phyloP scores from a whole-genome alignment of 139 green algal species.

The Pseudopediastrum boryanum region DNA sequence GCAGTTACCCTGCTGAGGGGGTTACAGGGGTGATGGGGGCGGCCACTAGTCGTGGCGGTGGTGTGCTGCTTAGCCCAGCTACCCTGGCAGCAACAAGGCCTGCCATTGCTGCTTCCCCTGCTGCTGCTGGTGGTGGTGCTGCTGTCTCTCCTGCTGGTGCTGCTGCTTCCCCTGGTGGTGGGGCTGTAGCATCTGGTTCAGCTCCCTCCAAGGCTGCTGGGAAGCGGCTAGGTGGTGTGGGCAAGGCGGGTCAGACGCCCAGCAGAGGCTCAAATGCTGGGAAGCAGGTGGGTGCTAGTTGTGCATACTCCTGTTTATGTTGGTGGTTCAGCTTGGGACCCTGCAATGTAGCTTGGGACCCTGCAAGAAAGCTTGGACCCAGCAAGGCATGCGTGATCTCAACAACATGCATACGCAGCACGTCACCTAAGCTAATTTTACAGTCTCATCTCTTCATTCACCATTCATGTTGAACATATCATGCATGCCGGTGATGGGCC shows the following conservation, averaged over 20 bases:
- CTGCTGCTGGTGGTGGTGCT: neutral
- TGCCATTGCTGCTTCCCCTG: neutral
- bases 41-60: neutral
- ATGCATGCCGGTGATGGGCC: no score
- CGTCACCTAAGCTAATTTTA: no score
- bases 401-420: neutral
- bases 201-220: neutral
- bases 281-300: no score
- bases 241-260: neutral
- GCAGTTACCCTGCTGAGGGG: neutral
- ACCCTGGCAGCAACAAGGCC: neutral
- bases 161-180: conserved; percentile 22
- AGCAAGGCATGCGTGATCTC: neutral
- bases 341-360: neutral
- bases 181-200: conserved; percentile 11
- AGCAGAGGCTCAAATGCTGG: neutral
- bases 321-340: neutral
- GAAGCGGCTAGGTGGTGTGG: neutral
- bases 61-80: neutral
- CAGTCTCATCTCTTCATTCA: no score
- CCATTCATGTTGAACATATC: no score
- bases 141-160: neutral
- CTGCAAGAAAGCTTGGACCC: neutral
- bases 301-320: neutral
- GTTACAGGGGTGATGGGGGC: neutral